A percentile compares a stretch with the other conserved stretches of the same genome.
phyloP scores from a whole-genome alignment of 2,329 filamentous ascomycete genomes.

The Trichoderma arundinaceum region DNA sequence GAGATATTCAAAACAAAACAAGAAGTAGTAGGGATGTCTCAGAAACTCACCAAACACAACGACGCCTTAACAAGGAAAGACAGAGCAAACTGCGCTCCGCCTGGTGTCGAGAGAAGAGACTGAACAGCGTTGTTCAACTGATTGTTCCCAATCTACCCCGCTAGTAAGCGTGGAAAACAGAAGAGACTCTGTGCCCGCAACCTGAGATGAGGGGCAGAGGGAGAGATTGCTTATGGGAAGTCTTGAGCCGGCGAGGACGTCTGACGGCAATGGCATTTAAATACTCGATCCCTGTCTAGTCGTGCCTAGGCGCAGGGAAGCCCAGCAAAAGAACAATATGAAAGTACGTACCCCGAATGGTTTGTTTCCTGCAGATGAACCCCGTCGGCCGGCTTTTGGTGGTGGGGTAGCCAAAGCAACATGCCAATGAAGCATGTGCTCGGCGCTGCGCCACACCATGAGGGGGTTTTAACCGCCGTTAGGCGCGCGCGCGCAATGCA shows the following conservation, averaged over 20 bases:
- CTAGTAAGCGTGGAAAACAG: not conserved
- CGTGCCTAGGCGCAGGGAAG: not conserved
- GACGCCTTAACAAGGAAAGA: not conserved
- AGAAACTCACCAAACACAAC: slow-evolving; percentile 27
- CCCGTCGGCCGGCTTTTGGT: not conserved
- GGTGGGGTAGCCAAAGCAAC: slow-evolving; percentile 16
- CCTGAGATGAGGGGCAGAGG: slow-evolving; percentile 12
- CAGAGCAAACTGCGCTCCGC: slow-evolving; percentile 8
- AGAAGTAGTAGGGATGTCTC: not conserved
- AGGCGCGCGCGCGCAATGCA: not conserved
- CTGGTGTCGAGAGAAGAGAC: not conserved
- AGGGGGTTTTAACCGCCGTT: slow-evolving; percentile 16
- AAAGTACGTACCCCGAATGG: slow-evolving; percentile 19
- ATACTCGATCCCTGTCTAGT: slow-evolving; percentile 20
- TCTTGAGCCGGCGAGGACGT: slow-evolving; percentile 5
- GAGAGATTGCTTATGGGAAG: slow-evolving; percentile 16
- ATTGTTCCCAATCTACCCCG: slow-evolving; percentile 4
- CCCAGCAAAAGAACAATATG: slow-evolving; percentile 21
- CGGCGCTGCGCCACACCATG: slow-evolving; percentile 18
- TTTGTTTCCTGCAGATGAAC: slow-evolving; percentile 10
- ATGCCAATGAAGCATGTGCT: not conserved
- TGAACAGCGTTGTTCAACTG: not conserved
- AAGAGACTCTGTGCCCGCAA: not conserved
- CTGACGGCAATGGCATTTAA: slow-evolving; percentile 23
- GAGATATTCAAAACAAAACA: not conserved